Evolutionary conservation across 495 filamentous ascomycete species (phyloP).

Genomic region (Recurvomyces mirabilis): DNA sequence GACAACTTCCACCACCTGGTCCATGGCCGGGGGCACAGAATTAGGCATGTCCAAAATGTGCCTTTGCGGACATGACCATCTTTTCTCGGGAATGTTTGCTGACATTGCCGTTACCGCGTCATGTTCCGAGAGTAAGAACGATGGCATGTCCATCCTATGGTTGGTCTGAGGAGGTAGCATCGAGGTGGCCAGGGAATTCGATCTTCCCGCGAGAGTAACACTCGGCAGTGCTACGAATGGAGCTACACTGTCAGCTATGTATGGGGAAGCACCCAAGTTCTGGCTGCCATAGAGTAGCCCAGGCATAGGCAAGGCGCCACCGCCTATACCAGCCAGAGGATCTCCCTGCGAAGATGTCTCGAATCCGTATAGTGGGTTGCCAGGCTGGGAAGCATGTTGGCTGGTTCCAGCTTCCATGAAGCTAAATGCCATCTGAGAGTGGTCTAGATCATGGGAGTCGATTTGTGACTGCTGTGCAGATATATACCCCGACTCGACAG

Average conservation of each 20-base stretch:
- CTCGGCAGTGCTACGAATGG: neutral
- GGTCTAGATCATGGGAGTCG: neutral
- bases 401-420: neutral
- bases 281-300: neutral
- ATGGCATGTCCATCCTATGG: too few relatives aligned
- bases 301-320: neutral
- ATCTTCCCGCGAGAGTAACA: too few relatives aligned
- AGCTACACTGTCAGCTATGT: too few relatives aligned
- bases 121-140: too few relatives aligned
- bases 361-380: neutral
- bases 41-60: too few relatives aligned
- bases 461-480: constrained; percentile 1
- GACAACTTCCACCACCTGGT: neutral
- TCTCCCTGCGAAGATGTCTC: neutral
- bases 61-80: too few relatives aligned
- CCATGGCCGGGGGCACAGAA: neutral
- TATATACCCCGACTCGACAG: constrained; percentile 7
- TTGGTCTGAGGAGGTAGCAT: too few relatives aligned
- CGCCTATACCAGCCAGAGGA: constrained; percentile 1
- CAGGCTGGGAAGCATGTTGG: neutral
- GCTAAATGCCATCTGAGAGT: neutral
- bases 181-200: too few relatives aligned
- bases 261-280: too few relatives aligned
- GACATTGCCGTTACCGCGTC: too few relatives aligned
- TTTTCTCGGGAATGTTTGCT: too few relatives aligned